phyloP scores from a whole-genome alignment of 768 basidiomycete species.

The Lentinula sp. region DNA sequence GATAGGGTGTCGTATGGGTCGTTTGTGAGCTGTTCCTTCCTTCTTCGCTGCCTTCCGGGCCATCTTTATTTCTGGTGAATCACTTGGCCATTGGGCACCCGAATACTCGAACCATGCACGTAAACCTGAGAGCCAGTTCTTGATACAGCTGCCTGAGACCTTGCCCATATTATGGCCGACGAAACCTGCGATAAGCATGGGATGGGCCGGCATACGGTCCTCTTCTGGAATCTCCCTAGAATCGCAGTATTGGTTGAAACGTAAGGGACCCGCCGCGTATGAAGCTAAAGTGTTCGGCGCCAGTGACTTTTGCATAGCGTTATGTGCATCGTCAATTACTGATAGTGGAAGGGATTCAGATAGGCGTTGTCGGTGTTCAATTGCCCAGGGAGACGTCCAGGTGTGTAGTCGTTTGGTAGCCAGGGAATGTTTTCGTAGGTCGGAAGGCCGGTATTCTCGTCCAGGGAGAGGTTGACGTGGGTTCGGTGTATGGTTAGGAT shows the following conservation, averaged over 20 bases:
- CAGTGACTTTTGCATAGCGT: background rate
- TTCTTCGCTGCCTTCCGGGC: slow-evolving; percentile 14
- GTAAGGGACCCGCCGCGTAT: slow-evolving; percentile 25
- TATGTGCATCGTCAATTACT: no score
- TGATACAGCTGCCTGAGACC: slow-evolving; percentile 14
- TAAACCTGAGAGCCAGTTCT: slow-evolving; percentile 28
- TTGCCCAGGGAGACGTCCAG: no score
- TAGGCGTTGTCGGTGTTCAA: background rate
- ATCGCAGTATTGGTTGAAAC: slow-evolving; percentile 29
- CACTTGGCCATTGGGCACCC: slow-evolving; percentile 31
- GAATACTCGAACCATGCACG: slow-evolving; percentile 27
- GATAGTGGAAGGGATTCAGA: background rate
- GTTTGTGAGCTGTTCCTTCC: slow-evolving; percentile 12
- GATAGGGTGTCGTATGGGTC: slow-evolving; percentile 23
- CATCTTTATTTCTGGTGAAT: slow-evolving; percentile 11
- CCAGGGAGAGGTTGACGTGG: no score
- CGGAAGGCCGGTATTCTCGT: no score
- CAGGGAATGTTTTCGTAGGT: no score
- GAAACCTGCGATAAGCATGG: slow-evolving; percentile 23
- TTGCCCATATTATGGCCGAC: slow-evolving; percentile 12
- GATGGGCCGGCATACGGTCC: slow-evolving; percentile 21
- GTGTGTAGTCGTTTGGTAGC: no score
- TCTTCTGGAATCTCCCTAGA: slow-evolving; percentile 17
- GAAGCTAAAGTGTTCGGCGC: background rate
- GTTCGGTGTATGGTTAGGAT: no score